These are phyloP conservation scores for Nicotiana benthamiana DNA, from an alignment of 257 asterid genomes.

Conservation along the genomic window DNA sequence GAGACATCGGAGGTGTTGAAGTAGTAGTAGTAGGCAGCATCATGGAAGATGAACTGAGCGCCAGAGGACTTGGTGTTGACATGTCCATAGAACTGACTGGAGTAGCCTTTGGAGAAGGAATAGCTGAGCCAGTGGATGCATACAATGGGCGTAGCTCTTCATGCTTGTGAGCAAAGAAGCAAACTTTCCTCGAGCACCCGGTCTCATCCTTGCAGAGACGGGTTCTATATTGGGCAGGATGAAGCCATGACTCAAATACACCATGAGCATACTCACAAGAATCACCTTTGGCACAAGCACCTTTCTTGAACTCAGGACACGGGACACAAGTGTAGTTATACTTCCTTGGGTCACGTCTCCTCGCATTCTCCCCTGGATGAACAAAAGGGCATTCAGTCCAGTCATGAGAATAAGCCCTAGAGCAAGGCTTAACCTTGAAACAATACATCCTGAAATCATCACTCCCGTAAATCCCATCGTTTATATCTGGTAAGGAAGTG, in stretches of 20 bases:
- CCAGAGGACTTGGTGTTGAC: conserved; percentile 43
- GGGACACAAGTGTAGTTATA: conserved; percentile 69
- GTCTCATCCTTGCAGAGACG: conserved; percentile 87
- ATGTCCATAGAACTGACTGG: conserved; percentile 36
- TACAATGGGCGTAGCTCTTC: conserved; percentile 77
- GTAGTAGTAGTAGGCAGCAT: conserved; percentile 15
- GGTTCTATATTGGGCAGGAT: conserved; percentile 88
- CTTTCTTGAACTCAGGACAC: conserved; percentile 92
- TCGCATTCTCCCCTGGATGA: conserved; percentile 45
- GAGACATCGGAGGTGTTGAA: conserved; percentile 59
- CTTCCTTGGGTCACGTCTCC: conserved; percentile 61
- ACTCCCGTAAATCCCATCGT: conserved; percentile 32
- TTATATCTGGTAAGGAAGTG: conserved; percentile 41
- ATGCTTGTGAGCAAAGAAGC: conserved; percentile 76
- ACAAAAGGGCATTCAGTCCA: conserved; percentile 55
- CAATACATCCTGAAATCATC: conserved; percentile 51
- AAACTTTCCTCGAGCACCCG: conserved; percentile 70
- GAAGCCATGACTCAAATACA: conserved; percentile 92
- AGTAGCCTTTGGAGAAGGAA: conserved; percentile 64
- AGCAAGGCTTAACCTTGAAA: conserved; percentile 51
- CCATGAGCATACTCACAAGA: conserved; percentile 87
- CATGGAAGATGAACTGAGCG: conserved; percentile 39
- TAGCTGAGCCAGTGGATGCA: conserved; percentile 75
- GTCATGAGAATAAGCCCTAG: conserved; percentile 50
- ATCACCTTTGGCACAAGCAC: conserved; percentile 58